Percentiles rank a stretch among this genome's conserved stretches.
Conservation (phyloP, 805 yeast species). For the Starmerella cellae region DNA sequence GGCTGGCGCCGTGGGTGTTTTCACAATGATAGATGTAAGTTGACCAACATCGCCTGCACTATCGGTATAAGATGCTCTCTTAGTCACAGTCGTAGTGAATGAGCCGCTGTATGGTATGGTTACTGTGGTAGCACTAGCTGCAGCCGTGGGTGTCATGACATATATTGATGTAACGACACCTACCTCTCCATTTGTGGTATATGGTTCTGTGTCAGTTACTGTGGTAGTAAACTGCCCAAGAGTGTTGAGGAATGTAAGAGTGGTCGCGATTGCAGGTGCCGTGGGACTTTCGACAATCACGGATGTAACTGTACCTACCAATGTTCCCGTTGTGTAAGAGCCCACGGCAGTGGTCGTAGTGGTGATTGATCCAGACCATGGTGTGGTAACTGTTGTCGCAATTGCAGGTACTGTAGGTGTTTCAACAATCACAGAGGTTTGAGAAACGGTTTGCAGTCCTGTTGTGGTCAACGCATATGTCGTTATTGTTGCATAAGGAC, state of each 20-base stretch:
- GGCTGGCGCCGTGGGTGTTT: slow-evolving; percentile 6
- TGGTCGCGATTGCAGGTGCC: neutral
- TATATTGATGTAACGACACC: neutral
- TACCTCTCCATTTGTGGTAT: neutral
- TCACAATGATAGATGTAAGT: neutral
- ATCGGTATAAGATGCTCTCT: slow-evolving; percentile 5
- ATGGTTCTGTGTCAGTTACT: slow-evolving; percentile 1
- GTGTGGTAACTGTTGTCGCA: neutral
- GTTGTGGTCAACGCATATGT: neutral
- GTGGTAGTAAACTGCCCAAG: slow-evolving; percentile 1
- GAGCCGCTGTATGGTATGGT: slow-evolving; percentile 1
- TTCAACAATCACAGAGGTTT: neutral
- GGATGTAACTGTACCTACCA: slow-evolving; percentile 1
- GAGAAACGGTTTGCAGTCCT: neutral
- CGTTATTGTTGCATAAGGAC: neutral
- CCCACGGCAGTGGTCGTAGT: slow-evolving; percentile 4
- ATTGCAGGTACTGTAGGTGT: neutral
- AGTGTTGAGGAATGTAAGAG: neutral
- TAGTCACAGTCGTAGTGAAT: neutral
- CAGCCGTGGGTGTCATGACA: slow-evolving; percentile 1
- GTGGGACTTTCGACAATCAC: slow-evolving; percentile 7
- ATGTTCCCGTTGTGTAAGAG: slow-evolving; percentile 1
- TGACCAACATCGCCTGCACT: neutral
- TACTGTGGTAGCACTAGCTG: slow-evolving; percentile 1
- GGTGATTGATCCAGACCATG: slow-evolving; percentile 1